Evolutionary conservation across 1,284 basidiomycete genomes (phyloP).

Genomic region (Heterobasidion parviporum): DNA sequence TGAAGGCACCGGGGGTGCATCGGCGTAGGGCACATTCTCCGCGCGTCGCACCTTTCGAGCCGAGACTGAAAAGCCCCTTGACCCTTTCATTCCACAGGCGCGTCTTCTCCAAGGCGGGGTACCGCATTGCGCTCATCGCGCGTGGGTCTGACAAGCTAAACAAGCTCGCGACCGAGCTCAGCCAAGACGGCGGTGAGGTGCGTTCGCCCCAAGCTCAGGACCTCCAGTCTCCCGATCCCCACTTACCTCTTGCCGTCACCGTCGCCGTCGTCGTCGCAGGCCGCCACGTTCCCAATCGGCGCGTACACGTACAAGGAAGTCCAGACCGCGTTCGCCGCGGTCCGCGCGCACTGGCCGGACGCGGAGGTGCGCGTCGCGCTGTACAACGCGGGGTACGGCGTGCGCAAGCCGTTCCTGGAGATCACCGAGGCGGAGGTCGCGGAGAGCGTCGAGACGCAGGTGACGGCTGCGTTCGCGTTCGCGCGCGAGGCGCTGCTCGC

Average conservation of each 20-base stretch:
- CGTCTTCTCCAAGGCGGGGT: conserved; percentile 56
- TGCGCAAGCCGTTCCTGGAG: conserved; percentile 65
- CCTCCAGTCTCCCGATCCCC: background rate
- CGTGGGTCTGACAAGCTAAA: conserved; percentile 46
- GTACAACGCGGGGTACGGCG: conserved; percentile 52
- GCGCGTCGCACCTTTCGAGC: too few relatives aligned
- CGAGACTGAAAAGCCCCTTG: too few relatives aligned
- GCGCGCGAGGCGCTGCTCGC: conserved; percentile 51
- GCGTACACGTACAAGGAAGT: conserved; percentile 50
- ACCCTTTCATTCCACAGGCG: conserved; percentile 29
- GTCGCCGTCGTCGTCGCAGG: conserved; percentile 31
- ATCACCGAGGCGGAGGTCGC: conserved; percentile 53
- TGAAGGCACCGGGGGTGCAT: conserved; percentile 51
- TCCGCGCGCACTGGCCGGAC: conserved; percentile 43
- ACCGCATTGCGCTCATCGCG: conserved; percentile 61
- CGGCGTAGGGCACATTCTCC: conserved; percentile 38
- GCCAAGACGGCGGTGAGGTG: conserved; percentile 50
- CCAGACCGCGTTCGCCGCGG: conserved; percentile 41
- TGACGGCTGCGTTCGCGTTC: conserved; percentile 63
- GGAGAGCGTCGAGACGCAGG: conserved; percentile 39
- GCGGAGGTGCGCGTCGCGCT: conserved; percentile 55
- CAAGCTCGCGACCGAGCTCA: conserved; percentile 48
- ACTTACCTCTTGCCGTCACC: too few relatives aligned
- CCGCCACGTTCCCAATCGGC: conserved; percentile 48
- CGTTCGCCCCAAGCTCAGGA: conserved; percentile 3